Evolutionary conservation across 352 stramenopile genomes (phyloP).

Genomic region (Globisporangium spinosum): DNA sequence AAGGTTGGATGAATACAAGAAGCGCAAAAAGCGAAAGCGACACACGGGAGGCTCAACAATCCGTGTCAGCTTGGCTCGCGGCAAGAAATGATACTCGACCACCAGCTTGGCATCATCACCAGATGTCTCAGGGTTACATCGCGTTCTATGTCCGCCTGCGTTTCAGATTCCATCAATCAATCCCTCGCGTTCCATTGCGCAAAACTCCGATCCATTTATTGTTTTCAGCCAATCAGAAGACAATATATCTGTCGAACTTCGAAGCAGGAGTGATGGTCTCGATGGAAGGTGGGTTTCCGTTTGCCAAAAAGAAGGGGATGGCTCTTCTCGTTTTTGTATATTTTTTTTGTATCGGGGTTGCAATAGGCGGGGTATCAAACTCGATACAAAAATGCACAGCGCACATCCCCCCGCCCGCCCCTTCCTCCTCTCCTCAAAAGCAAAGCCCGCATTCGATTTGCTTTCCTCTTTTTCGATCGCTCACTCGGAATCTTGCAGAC

Average conservation of each 20-base stretch:
- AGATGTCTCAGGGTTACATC: slow-evolving; percentile 7
- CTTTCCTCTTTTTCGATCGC: not conserved
- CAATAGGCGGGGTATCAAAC: not conserved
- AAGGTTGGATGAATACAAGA: not conserved
- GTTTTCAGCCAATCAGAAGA: not conserved
- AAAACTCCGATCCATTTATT: not conserved
- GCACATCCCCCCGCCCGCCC: not conserved
- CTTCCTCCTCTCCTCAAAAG: not conserved
- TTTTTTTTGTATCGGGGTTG: not conserved
- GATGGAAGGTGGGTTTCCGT: not conserved
- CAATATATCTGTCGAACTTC: not conserved
- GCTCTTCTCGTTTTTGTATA: not conserved
- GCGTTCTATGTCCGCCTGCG: slow-evolving; percentile 1
- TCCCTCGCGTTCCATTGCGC: not conserved
- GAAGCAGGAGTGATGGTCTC: slow-evolving; percentile 4
- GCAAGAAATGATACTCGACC: slow-evolving; percentile 8
- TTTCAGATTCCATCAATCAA: slow-evolving; percentile 13
- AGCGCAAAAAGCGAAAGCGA: not conserved
- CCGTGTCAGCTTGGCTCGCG: not conserved
- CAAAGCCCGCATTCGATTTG: too few relatives aligned
- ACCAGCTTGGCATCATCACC: not conserved
- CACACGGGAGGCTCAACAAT: not conserved
- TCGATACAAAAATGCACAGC: not conserved
- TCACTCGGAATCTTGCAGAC: slow-evolving; percentile 11
- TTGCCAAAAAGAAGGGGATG: not conserved